phyloP scores from a whole-genome alignment of 768 basidiomycete species.

The Hemileccinum rubropunctum region DNA sequence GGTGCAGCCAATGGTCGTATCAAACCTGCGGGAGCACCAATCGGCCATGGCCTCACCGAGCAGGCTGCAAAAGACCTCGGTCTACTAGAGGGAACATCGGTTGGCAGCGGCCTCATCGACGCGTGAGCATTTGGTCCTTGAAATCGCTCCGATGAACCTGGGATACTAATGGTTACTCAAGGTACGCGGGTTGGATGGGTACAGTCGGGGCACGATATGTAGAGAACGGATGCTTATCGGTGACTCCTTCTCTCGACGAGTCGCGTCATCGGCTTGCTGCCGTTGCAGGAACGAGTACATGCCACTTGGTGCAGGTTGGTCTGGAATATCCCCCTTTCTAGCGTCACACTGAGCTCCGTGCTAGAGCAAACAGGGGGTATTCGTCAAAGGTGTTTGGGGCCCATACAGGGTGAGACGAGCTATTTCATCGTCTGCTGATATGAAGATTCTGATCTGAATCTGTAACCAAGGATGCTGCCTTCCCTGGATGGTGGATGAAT shows the following conservation, averaged over 20 bases:
- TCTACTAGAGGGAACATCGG: conserved; percentile 79
- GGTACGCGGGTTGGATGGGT: conserved; percentile 96
- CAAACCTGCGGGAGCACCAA: conserved; percentile 79
- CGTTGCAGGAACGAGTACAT: conserved; percentile 95
- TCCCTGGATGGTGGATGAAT: conserved; percentile 99
- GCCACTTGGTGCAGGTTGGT: conserved; percentile 84
- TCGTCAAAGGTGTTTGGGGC: conserved; percentile 92
- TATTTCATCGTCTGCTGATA: not conserved
- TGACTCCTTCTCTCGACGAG: conserved; percentile 65
- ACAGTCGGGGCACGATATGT: conserved; percentile 81
- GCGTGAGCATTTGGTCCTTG: conserved; percentile 51
- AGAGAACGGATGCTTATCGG: conserved; percentile 50
- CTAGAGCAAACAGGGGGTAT: conserved; percentile 79
- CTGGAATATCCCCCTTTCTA: not conserved
- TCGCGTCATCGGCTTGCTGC: conserved; percentile 83
- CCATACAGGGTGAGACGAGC: conserved; percentile 62
- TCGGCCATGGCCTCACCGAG: conserved; percentile 79
- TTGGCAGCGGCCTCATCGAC: conserved; percentile 94
- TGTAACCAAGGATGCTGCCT: conserved; percentile 67
- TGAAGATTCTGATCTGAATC: conserved; percentile 1
- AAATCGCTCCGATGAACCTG: not conserved
- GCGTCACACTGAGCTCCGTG: not conserved
- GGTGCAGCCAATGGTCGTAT: conserved; percentile 65
- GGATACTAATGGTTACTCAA: conserved; percentile 21
- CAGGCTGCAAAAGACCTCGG: conserved; percentile 84